phyloP scores from a whole-genome alignment of 1,284 basidiomycete genomes.

The Moesziomyces globuligerus region DNA sequence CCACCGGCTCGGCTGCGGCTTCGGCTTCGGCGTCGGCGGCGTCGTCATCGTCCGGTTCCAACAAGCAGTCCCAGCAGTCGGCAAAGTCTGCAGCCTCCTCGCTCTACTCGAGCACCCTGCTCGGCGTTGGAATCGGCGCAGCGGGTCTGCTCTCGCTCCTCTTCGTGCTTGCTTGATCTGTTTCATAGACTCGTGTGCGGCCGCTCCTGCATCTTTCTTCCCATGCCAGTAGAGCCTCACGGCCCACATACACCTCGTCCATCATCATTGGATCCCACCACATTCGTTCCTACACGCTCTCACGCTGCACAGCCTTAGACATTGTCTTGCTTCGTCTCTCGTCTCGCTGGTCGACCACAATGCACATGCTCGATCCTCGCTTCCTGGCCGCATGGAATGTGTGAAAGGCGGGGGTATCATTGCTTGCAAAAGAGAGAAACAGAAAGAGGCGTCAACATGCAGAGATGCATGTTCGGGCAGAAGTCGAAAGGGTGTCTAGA shows the following conservation, averaged over 20 bases:
- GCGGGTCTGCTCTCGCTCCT: slow-evolving; percentile 16
- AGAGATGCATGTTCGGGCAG: background rate
- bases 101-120: slow-evolving; percentile 1
- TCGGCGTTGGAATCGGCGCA: slow-evolving; percentile 5
- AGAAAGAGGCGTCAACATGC: background rate
- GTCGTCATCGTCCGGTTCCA: background rate
- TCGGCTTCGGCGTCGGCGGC: background rate
- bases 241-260: too few relatives aligned
- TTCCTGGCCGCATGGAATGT: too few relatives aligned
- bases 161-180: slow-evolving; percentile 22
- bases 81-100: slow-evolving; percentile 1
- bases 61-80: slow-evolving; percentile 1
- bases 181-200: background rate
- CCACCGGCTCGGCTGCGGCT: slow-evolving; percentile 2
- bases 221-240: background rate
- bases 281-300: too few relatives aligned
- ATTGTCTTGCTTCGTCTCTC: slow-evolving; percentile 3
- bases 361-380: too few relatives aligned
- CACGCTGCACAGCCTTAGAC: background rate
- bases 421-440: background rate
- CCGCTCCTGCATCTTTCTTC: background rate
- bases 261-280: background rate
- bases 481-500: slow-evolving; percentile 8
- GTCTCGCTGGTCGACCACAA: background rate
- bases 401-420: too few relatives aligned